Conservation (phyloP, 805 yeast genomes). For the Ogataea ganodermae region DNA sequence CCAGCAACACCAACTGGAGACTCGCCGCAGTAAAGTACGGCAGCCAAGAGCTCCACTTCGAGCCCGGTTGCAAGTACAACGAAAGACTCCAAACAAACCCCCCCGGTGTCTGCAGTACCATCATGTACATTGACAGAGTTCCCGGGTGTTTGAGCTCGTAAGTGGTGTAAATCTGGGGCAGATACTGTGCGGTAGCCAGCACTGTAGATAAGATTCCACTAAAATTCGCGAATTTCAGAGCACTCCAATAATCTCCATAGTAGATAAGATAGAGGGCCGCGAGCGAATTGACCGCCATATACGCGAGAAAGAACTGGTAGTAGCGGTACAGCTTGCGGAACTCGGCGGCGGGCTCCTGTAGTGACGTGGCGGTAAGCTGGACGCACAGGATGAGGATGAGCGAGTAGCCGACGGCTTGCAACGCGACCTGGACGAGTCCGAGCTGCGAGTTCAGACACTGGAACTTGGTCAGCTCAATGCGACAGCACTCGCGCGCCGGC, state of each 20-base stretch:
- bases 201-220: constrained; percentile 68
- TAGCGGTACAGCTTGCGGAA: constrained; percentile 42
- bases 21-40: constrained; percentile 74
- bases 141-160: constrained; percentile 73
- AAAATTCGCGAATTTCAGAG: constrained; percentile 50
- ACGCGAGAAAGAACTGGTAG: constrained; percentile 43
- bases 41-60: constrained; percentile 86
- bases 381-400: constrained; percentile 59
- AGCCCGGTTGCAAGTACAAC: constrained; percentile 67
- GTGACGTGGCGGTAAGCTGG: constrained; percentile 44
- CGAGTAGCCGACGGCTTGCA: constrained; percentile 62
- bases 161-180: constrained; percentile 80
- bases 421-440: constrained; percentile 65
- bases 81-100: constrained; percentile 81
- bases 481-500: constrained; percentile 65
- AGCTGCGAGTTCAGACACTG: constrained; percentile 68
- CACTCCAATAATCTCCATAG: constrained; percentile 8
- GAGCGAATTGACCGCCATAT: constrained; percentile 36
- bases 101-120: constrained; percentile 88
- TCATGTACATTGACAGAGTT: constrained; percentile 74
- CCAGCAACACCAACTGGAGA: constrained; percentile 61
- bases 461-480: constrained; percentile 41
- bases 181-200: constrained; percentile 67
- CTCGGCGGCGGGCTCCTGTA: constrained; percentile 48
- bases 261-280: constrained; percentile 38